Base-by-base conservation (phyloP, 208 protist genomes). In the Wallacemonas sp. region DNA sequence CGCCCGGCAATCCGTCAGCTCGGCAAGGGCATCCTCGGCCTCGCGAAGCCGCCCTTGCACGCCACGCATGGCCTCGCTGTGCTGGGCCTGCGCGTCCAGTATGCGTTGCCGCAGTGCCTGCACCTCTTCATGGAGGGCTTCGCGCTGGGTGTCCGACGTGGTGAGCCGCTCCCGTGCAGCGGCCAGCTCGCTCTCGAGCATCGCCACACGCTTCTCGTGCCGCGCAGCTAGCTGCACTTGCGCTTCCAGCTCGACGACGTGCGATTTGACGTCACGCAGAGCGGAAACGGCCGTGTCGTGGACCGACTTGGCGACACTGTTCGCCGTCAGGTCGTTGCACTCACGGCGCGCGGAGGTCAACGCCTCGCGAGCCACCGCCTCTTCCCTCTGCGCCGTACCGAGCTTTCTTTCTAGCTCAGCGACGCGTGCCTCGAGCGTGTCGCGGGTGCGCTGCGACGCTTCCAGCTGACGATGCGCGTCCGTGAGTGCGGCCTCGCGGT, bases 21-120 rank as follows among this genome's bases (percentile, higher is more conserved):
- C 76, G 29, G 66, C 76, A 32, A 76, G 33, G 22, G 52, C 50
- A 32, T 68, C 73, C 22, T 73, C 61, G 12, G 48, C 64, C 21
- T 45, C 41, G 1, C 34, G 36, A 24, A 77, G 63, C 29, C 68
- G 57, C 5, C 62, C 66, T 37, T 63, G 61, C n/a, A 81, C 58
- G 22, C 55, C 45, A 3, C 36, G 30, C n/a, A 71, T 12, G 1
- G 64, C 12, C 61, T 82, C 65, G 37, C 67, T 73, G 34, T 77
- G 46, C 30, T 48, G 45, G 33, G 69, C 63, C 22, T 73, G 54
- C 1, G 48, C 67, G 9, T 30, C 41, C 0, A 53, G 59, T 17
- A 68, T 38, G 33, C 64, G 48, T 4, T 69, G 65, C 19, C 66
- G 61, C 3, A 81, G 66, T 29, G 39, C 59, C 13, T 52, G 46